Conservation (phyloP, 495 filamentous ascomycete species). For the Lasiosphaeria ovina region DNA sequence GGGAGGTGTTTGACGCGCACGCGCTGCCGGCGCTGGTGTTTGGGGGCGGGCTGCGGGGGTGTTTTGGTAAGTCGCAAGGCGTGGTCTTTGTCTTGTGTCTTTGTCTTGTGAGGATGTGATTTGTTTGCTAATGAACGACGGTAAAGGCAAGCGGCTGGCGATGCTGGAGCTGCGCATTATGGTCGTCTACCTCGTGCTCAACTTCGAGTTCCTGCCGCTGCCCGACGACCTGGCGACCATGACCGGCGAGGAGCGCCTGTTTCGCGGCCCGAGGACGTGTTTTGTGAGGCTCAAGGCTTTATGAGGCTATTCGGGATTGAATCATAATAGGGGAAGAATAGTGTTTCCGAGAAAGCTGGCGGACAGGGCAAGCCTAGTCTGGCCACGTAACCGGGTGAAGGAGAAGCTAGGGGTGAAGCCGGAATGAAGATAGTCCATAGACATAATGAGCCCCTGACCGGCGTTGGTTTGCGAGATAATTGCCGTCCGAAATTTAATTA, state of each 20-base stretch:
- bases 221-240: constrained; percentile 19
- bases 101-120: constrained; percentile 2
- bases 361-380: too few relatives aligned
- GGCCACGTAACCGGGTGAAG: too few relatives aligned
- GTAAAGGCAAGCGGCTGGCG: constrained; percentile 24
- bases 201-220: constrained; percentile 30
- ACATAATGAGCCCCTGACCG: too few relatives aligned
- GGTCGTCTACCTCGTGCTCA: constrained; percentile 25
- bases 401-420: too few relatives aligned
- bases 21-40: constrained; percentile 25
- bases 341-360: too few relatives aligned
- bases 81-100: background rate
- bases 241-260: constrained; percentile 11
- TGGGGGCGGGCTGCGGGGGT: constrained; percentile 26
- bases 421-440: too few relatives aligned
- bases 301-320: background rate
- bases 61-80: constrained; percentile 27
- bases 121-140: constrained; percentile 1
- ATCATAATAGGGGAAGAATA: too few relatives aligned
- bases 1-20: constrained; percentile 28
- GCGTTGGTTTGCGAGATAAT: too few relatives aligned
- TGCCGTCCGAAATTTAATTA: too few relatives aligned
- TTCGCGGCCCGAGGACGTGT: constrained; percentile 10
- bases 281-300: constrained; percentile 13
- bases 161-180: constrained; percentile 30